Percentiles rank a stretch among this genome's conserved stretches.
These are phyloP conservation scores for Neonectria magnoliae DNA, from an alignment of 2,329 filamentous ascomycete species.

Conservation along the genomic window DNA sequence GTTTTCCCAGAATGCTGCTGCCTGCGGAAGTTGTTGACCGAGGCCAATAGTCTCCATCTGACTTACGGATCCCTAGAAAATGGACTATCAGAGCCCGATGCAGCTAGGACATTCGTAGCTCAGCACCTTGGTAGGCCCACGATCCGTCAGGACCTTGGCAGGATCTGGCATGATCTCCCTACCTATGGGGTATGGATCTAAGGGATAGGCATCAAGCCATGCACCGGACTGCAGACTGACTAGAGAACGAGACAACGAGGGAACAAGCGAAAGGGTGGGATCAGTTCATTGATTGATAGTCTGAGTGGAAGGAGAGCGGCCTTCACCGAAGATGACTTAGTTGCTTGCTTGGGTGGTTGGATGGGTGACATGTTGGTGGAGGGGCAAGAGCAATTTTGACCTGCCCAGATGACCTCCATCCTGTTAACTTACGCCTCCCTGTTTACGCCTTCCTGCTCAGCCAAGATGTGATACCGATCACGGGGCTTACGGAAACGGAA, in stretches of 20 bases:
- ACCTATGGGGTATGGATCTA: slow-evolving; percentile 16
- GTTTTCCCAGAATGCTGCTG: slow-evolving; percentile 34
- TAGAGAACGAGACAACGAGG: neutral
- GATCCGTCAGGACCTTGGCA: slow-evolving; percentile 2
- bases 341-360: neutral
- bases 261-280: neutral
- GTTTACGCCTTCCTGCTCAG: slow-evolving; percentile 1
- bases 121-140: slow-evolving; percentile 5
- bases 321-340: slow-evolving; percentile 3
- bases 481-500: slow-evolving; percentile 1
- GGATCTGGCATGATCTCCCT: slow-evolving; percentile 15
- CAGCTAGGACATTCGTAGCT: slow-evolving; percentile 18
- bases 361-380: slow-evolving; percentile 6
- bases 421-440: slow-evolving; percentile 1
- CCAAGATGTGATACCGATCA: slow-evolving; percentile 9
- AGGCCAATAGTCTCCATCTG: slow-evolving; percentile 18
- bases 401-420: slow-evolving; percentile 11
- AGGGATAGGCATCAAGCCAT: slow-evolving; percentile 4
- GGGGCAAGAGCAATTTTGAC: slow-evolving; percentile 13
- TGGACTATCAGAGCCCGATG: slow-evolving; percentile 27
- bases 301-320: neutral
- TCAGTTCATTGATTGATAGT: neutral
- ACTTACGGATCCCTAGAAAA: neutral
- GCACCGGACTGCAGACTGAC: neutral
- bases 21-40: slow-evolving; percentile 24